Percentiles rank a stretch among this genome's conserved stretches.
Conservation (phyloP, 305 asterid species). For the Fraxinus baroniana region DNA sequence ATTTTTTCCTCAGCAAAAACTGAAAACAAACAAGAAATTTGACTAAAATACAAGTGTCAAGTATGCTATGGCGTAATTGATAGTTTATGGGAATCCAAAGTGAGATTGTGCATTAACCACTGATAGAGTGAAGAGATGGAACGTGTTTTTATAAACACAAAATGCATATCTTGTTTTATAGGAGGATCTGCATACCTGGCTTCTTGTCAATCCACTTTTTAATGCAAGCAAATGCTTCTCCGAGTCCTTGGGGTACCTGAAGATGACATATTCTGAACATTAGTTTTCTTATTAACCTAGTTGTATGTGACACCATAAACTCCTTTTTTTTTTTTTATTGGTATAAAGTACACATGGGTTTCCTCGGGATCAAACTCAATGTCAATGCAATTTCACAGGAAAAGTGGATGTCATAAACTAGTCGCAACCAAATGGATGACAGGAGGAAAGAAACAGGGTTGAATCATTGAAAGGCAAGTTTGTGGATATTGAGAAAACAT, state of each 20-base stretch:
- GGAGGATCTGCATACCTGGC: constrained; percentile 52
- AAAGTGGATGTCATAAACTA: neutral
- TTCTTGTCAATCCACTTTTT: constrained; percentile 88
- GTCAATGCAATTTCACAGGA: neutral
- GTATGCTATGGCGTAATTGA: neutral
- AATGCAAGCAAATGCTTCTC: constrained; percentile 93
- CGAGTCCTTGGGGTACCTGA: constrained; percentile 94
- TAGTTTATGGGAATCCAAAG: neutral
- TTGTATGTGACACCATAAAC: neutral
- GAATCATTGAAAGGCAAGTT: neutral
- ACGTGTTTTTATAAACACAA: neutral
- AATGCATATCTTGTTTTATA: neutral
- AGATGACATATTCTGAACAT: neutral
- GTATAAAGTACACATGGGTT: neutral
- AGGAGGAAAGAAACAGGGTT: neutral
- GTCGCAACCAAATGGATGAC: neutral
- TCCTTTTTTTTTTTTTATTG: neutral
- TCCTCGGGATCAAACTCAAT: neutral
- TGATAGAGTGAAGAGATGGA: neutral
- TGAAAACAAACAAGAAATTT: neutral
- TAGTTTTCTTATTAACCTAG: neutral
- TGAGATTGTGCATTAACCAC: neutral
- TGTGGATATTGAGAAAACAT: neutral
- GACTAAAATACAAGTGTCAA: neutral
- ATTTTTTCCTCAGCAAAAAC: neutral